Base-by-base conservation (phyloP, 805 yeast genomes). In the Saccharomycopsis sp. region DNA sequence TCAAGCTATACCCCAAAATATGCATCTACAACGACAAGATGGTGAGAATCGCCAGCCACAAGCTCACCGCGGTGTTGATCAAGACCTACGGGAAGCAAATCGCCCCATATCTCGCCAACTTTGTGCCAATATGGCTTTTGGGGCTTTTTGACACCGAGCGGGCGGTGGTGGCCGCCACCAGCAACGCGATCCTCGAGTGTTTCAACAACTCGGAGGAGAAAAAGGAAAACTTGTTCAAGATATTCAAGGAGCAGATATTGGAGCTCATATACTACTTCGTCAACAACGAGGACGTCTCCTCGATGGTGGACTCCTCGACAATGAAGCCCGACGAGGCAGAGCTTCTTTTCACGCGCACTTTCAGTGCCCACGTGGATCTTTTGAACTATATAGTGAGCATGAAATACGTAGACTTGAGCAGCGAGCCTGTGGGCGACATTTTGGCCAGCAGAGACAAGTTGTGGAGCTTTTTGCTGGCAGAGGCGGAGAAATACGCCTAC, bases 101-200 rank as follows among this genome's bases (percentile, higher is more conserved):
- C 9, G 41, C 53, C 2, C 18, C 23, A 4, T 60, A 55, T 50
- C 52, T 58, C n/a, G 53, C 53, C 8, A 52, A 20, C 41, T 29
- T 60, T 41, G 55, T 58, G 14, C 63, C 63, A 18, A 34, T 60
- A 34, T 60, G 61, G 61, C 41, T 60, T 9, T n/a, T 58, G 40
- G 63, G 63, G 15, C 18, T 50, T 3, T 53, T 20, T 29, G 63
- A 60, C n/a, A 8, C 52, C 3, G 63, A 60, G 3, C 54, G 55
- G 29, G 9, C 41, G 18, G 63, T 60, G 7, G 55, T 29, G 2
- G 9, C 24, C 3, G 61, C 58, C 3, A 52, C 56, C 12, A 40
- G 46, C 23, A 57, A 57, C 18, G n/a, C 52, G 2, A 24, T 60
- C 7, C 23, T 51, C 3, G 14, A n/a, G 4, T 54, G 56, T 24